Conservation (phyloP, 2,329 filamentous ascomycete genomes). For the Plenodomus tracheiphilus region DNA sequence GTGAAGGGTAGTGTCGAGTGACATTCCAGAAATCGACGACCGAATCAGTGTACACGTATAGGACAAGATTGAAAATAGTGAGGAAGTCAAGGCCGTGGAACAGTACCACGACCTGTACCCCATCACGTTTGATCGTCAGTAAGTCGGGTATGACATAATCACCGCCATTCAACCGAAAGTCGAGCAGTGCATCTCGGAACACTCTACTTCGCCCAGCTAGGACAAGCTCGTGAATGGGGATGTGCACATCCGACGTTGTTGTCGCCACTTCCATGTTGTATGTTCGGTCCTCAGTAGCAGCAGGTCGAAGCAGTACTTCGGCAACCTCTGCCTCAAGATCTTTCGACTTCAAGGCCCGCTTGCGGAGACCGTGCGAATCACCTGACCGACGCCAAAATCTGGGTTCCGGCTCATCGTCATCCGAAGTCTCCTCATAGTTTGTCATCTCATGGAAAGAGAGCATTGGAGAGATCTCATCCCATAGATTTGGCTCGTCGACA, state of each 20-base stretch:
- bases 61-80: slow-evolving; percentile 75
- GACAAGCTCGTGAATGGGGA: slow-evolving; percentile 84
- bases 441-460: slow-evolving; percentile 67
- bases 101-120: slow-evolving; percentile 60
- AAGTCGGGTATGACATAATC: slow-evolving; percentile 64
- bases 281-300: slow-evolving; percentile 45
- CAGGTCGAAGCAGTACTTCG: slow-evolving; percentile 45
- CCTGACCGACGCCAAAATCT: slow-evolving; percentile 56
- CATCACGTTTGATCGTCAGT: slow-evolving; percentile 59
- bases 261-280: slow-evolving; percentile 55
- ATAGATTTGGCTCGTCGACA: slow-evolving; percentile 69
- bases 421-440: slow-evolving; percentile 44
- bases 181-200: slow-evolving; percentile 63
- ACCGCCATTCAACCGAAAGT: slow-evolving; percentile 56
- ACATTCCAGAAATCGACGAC: slow-evolving; percentile 87
- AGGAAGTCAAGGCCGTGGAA: slow-evolving; percentile 76
- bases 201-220: slow-evolving; percentile 73
- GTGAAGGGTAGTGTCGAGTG: slow-evolving; percentile 64
- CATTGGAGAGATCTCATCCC: slow-evolving; percentile 72
- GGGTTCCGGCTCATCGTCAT: slow-evolving; percentile 51
- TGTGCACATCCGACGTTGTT: slow-evolving; percentile 66
- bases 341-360: slow-evolving; percentile 63
- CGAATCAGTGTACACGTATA: slow-evolving; percentile 80
- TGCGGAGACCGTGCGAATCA: slow-evolving; percentile 56
- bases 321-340: slow-evolving; percentile 67